These are phyloP conservation scores for Candida quercuum DNA, from an alignment of 805 yeast species.

Conservation along the genomic window DNA sequence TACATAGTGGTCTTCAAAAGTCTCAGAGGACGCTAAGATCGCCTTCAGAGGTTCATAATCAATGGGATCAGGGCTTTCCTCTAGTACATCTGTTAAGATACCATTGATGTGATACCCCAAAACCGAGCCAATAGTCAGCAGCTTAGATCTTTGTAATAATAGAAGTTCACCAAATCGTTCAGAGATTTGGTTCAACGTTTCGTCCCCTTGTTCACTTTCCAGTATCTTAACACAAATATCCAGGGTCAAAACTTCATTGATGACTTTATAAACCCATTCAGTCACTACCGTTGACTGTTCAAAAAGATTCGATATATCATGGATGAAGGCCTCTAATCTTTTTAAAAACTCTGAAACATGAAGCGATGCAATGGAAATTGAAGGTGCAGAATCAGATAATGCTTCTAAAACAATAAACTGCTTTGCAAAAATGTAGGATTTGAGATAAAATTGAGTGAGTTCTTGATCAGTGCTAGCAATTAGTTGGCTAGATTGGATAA, in stretches of 20 bases:
- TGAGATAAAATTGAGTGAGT: constrained; percentile 9
- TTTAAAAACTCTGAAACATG: constrained; percentile 35
- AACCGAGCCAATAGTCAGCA: constrained; percentile 29
- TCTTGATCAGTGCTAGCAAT: not conserved
- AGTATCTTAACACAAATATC: constrained; percentile 13
- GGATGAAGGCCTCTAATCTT: constrained; percentile 29
- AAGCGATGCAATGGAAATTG: constrained; percentile 37
- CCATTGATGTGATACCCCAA: constrained; percentile 29
- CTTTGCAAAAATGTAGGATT: constrained; percentile 31
- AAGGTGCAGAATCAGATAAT: constrained; percentile 30
- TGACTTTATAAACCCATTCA: constrained; percentile 37
- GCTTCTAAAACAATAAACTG: constrained; percentile 32
- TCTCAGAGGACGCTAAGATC: constrained; percentile 26
- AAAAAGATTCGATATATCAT: constrained; percentile 29
- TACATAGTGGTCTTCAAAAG: constrained; percentile 40
- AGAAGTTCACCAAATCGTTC: constrained; percentile 46
- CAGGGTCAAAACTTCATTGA: constrained; percentile 35
- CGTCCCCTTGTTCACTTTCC: constrained; percentile 16
- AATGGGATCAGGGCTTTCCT: not conserved
- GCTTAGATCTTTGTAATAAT: constrained; percentile 40
- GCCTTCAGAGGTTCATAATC: constrained; percentile 13
- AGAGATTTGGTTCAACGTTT: constrained; percentile 20
- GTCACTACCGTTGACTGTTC: constrained; percentile 23
- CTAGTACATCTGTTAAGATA: constrained; percentile 16
- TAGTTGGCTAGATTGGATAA: not conserved